Conservation (phyloP, 345 rosid species). For the Sisymbrium irio region DNA sequence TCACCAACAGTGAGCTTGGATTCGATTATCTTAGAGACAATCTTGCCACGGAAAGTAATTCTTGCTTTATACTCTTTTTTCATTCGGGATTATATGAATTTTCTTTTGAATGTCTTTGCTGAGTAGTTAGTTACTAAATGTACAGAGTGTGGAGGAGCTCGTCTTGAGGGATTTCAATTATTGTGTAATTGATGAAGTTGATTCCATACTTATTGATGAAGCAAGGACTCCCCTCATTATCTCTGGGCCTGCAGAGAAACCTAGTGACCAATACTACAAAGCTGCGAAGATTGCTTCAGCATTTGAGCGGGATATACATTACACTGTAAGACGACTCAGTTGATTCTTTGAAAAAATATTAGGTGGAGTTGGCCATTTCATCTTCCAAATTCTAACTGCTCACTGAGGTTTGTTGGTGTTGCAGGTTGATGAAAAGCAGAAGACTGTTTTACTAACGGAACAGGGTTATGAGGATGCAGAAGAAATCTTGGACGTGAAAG, state of each 20-base stretch:
- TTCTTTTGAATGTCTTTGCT: slow-evolving; percentile 3
- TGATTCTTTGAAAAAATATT: background rate
- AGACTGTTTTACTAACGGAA: slow-evolving; percentile 85
- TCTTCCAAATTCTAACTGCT: background rate
- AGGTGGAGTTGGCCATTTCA: background rate
- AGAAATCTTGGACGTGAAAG: slow-evolving; percentile 86
- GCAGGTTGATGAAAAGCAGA: slow-evolving; percentile 97
- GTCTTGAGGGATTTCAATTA: slow-evolving; percentile 89
- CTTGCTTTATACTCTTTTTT: slow-evolving; percentile 43
- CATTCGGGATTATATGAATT: background rate
- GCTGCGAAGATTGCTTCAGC: slow-evolving; percentile 89
- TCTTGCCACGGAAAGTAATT: slow-evolving; percentile 99
- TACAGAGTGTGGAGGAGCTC: slow-evolving; percentile 92
- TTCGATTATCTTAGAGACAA: slow-evolving; percentile 94
- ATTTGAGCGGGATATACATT: slow-evolving; percentile 90
- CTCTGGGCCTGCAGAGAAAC: slow-evolving; percentile 96
- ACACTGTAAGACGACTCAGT: slow-evolving; percentile 58
- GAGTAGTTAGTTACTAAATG: slow-evolving; percentile 26
- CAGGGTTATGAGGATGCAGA: slow-evolving; percentile 98
- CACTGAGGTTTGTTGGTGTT: slow-evolving; percentile 24
- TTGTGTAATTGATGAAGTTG: slow-evolving; percentile 95
- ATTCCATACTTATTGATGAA: slow-evolving; percentile 97
- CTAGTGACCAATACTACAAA: slow-evolving; percentile 88
- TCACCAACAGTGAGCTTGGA: slow-evolving; percentile 96
- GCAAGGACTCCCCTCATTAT: slow-evolving; percentile 98